These are phyloP conservation scores for Coemansia brasiliensis DNA, from an alignment of 192 early-diverging fungal species.

Conservation along the genomic window DNA sequence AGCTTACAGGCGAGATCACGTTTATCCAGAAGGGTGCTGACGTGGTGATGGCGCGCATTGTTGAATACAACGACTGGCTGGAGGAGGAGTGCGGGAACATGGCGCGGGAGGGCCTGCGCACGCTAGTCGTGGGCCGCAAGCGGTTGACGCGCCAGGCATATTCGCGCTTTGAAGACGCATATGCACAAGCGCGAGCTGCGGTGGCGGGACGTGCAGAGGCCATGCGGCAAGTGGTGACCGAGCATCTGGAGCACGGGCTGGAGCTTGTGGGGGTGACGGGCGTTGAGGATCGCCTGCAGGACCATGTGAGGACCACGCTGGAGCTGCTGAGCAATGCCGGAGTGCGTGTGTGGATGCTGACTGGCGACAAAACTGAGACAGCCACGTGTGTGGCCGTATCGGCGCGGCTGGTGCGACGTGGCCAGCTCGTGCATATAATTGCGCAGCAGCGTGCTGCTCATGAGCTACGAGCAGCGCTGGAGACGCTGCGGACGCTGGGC, in stretches of 20 bases:
- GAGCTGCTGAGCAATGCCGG: constrained; percentile 90
- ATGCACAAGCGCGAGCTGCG: constrained; percentile 70
- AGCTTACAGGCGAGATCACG: constrained; percentile 67
- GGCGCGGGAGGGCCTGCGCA: constrained; percentile 93
- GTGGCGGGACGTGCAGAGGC: constrained; percentile 68
- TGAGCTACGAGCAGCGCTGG: constrained; percentile 64
- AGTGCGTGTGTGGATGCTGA: constrained; percentile 95
- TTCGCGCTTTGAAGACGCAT: constrained; percentile 63
- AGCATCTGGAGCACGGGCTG: constrained; percentile 78
- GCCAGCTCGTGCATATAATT: constrained; percentile 83
- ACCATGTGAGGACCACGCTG: constrained; percentile 85
- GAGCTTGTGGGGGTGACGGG: constrained; percentile 92
- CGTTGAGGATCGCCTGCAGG: constrained; percentile 95
- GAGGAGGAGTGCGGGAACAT: constrained; percentile 98
- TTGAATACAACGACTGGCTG: constrained; percentile 92
- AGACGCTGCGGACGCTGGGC: constrained; percentile 64
- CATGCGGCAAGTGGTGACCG: constrained; percentile 66
- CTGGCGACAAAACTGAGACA: constrained; percentile 97
- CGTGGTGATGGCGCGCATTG: constrained; percentile 83
- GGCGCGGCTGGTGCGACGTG: constrained; percentile 83
- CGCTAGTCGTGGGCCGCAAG: constrained; percentile 88
- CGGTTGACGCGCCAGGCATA: constrained; percentile 71
- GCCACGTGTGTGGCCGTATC: constrained; percentile 94
- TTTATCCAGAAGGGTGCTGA: constrained; percentile 97
- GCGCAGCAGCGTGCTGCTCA: constrained; percentile 60